Base-by-base conservation (phyloP, 805 yeast species). In the Myxozyma udenii region DNA sequence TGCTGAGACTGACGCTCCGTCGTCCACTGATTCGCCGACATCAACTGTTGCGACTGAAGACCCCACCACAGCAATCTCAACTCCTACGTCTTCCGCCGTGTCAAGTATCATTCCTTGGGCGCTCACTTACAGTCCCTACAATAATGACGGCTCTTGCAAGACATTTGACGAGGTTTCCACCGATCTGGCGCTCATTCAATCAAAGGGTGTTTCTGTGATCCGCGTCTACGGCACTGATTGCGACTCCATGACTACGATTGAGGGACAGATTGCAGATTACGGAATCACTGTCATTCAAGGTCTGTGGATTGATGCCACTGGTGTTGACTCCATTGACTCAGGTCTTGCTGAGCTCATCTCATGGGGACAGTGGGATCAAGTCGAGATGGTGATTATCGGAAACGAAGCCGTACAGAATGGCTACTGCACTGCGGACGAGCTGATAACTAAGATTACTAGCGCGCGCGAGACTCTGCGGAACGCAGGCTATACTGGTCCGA, bases 201-300 rank as follows among this genome's bases (percentile, higher is more conserved):
- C 77, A 47, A 81, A 79, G 64, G 86, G 88, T 49, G 81, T 90
- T 61, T 65, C 70, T 32, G 76, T 77, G 43, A 70, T 90, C 48
- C 81, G 97, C 73, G 68, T 87, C 46, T 90, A 90, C 66, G 95
- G 95, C 62, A 84, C 87, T 51, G 97, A 90, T 68, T 90, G 97
- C 72, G 75, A 79, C 66, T 79, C 85, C 23, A 68, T 87, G 44
- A 65, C 75, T 23, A 81, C 85, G 1, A 44, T 50, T 21, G 45
- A 54, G 25, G 21, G 46, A 7, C 50, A 46, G 18, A 33, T 49
- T 19, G 18, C 22, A 11, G 26, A 16, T 12, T 48, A 37, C 41
- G 95, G 95, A 3, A 67, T 90, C 46, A 79, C 71, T 35, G 79
- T 89, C 52, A 84, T 86, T 68, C 96, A 87, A 74, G 96, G 97